Conservation (phyloP, 495 filamentous ascomycete species). For the Penicillium alfredii region DNA sequence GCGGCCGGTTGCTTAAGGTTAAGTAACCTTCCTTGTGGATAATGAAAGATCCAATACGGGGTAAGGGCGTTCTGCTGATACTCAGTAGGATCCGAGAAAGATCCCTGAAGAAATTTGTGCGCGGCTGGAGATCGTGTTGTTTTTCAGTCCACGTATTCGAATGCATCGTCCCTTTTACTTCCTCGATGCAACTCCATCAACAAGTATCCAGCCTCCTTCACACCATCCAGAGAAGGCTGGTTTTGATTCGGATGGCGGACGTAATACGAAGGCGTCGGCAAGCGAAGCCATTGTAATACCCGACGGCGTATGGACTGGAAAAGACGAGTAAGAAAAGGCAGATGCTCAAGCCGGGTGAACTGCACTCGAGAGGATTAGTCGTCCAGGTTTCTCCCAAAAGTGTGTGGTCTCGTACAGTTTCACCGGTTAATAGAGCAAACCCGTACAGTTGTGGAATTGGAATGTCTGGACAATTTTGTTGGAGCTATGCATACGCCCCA, state of each 20-base stretch:
- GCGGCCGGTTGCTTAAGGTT: slow-evolving; percentile 27
- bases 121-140: slow-evolving; percentile 11
- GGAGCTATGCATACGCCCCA: slow-evolving; percentile 27
- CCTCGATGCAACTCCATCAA: slow-evolving; percentile 16
- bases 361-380: slow-evolving; percentile 8
- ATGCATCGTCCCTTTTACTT: slow-evolving; percentile 23
- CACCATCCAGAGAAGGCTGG: slow-evolving; percentile 1
- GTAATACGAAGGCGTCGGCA: slow-evolving; percentile 20
- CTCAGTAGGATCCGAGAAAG: slow-evolving; percentile 26
- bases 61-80: slow-evolving; percentile 21
- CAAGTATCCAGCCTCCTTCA: slow-evolving; percentile 22
- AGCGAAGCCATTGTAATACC: slow-evolving; percentile 16
- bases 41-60: slow-evolving; percentile 32
- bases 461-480: slow-evolving; percentile 26
- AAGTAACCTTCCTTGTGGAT: slow-evolving; percentile 22
- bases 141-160: slow-evolving; percentile 19
- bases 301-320: slow-evolving; percentile 16
- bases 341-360: slow-evolving; percentile 23
- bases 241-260: slow-evolving; percentile 11
- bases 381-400: not conserved
- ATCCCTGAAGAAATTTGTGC: slow-evolving; percentile 24
- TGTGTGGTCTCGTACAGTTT: slow-evolving; percentile 11
- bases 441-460: slow-evolving; percentile 30
- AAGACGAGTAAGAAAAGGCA: slow-evolving; percentile 19
- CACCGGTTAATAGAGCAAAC: slow-evolving; percentile 27